Percentiles rank a stretch among this genome's conserved stretches.
Conservation (phyloP, 305 asterid genomes). For the Fraxinus dipetala region DNA sequence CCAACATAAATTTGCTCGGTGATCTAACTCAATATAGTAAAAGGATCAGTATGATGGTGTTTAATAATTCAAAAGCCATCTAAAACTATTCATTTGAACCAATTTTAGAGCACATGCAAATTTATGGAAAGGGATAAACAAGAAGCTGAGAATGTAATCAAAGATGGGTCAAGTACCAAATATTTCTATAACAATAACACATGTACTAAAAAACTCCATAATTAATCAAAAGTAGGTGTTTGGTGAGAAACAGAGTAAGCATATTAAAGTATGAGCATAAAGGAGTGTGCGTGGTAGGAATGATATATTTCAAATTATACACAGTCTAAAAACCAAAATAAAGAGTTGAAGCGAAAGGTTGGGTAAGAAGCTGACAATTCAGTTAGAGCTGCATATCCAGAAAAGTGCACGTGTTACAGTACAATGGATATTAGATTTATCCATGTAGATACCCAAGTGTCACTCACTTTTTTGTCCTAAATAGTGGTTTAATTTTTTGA, state of each 20-base stretch:
- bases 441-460: background rate
- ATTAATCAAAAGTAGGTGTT: background rate
- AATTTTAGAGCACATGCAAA: background rate
- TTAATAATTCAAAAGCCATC: constrained; percentile 16
- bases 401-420: background rate
- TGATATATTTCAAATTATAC: background rate
- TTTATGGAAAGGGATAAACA: constrained; percentile 1
- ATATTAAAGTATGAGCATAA: constrained; percentile 10
- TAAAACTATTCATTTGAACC: constrained; percentile 6
- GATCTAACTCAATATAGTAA: constrained; percentile 46
- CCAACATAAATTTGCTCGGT: constrained; percentile 94
- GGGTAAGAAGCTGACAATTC: background rate
- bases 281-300: background rate
- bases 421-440: background rate
- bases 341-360: background rate
- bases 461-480: constrained; percentile 1
- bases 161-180: background rate
- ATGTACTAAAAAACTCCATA: constrained; percentile 1
- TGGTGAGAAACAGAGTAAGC: background rate
- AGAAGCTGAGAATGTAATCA: constrained; percentile 5
- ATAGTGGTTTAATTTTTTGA: background rate
- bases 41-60: constrained; percentile 17
- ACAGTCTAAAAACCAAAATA: constrained; percentile 6
- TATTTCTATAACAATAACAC: background rate
- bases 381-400: background rate